Conservation (phyloP, 2,329 filamentous ascomycete species). For the Neocucurbitaria cava region DNA sequence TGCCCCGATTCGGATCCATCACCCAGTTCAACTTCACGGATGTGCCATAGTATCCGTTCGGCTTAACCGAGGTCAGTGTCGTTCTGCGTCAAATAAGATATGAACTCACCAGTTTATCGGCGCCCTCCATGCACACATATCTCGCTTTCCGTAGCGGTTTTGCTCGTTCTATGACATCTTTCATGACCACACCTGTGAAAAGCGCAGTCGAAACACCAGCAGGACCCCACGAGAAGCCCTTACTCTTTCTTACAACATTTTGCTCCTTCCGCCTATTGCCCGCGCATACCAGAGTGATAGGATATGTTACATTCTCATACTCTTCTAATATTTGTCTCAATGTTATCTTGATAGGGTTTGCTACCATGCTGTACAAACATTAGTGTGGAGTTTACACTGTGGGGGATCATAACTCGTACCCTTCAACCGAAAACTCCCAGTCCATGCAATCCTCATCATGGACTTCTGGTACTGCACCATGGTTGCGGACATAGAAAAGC, state of each 20-base stretch:
- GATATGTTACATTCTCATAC: conserved; percentile 83
- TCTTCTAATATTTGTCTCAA: conserved; percentile 74
- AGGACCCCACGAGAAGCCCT: conserved; percentile 93
- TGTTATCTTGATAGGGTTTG: conserved; percentile 74
- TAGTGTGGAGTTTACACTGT: neutral
- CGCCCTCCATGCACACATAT: conserved; percentile 91
- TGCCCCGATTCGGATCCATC: conserved; percentile 80
- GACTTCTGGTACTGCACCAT: conserved; percentile 81
- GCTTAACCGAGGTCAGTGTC: conserved; percentile 51
- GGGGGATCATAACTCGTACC: too few species aligned
- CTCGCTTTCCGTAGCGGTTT: conserved; percentile 72
- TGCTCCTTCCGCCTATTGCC: conserved; percentile 93
- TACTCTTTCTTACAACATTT: conserved; percentile 87
- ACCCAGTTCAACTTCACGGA: conserved; percentile 89
- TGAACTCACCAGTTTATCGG: conserved; percentile 71
- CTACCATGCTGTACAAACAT: conserved; percentile 65
- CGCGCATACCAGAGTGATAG: conserved; percentile 88
- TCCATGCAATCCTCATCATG: conserved; percentile 73
- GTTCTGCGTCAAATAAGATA: neutral
- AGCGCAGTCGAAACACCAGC: conserved; percentile 86
- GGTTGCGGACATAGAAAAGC: conserved; percentile 90
- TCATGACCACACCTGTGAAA: conserved; percentile 82
- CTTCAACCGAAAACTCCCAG: conserved; percentile 86
- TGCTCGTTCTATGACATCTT: conserved; percentile 72
- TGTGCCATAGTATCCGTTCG: conserved; percentile 89